These are phyloP conservation scores for Cordyceps sp. DNA, from an alignment of 2,329 filamentous ascomycete genomes.

Conservation along the genomic window DNA sequence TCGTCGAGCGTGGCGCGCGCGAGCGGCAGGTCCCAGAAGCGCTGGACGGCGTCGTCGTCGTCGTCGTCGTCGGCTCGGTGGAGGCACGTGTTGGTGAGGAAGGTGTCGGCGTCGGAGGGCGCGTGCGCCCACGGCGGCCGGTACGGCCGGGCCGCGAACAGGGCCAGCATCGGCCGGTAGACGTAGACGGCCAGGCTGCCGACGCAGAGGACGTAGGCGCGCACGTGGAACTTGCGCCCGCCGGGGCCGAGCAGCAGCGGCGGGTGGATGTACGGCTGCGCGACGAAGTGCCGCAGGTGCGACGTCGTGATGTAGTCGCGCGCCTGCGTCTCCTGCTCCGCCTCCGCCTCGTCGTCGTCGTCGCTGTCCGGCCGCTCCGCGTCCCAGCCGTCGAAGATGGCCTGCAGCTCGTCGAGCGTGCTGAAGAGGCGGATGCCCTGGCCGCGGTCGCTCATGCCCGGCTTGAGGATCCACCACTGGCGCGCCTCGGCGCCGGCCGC, in stretches of 20 bases:
- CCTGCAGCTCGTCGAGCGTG: conserved; percentile 66
- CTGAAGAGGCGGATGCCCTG: conserved; percentile 86
- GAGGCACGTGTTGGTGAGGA: conserved; percentile 91
- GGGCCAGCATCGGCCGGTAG: conserved; percentile 78
- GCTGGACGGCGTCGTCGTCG: conserved; percentile 41
- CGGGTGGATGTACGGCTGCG: conserved; percentile 84
- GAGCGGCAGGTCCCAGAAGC: conserved; percentile 53
- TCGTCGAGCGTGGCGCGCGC: conserved; percentile 34
- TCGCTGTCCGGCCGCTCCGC: conserved; percentile 47
- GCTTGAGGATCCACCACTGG: conserved; percentile 97
- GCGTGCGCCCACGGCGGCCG: conserved; percentile 39
- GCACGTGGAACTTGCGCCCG: conserved; percentile 81
- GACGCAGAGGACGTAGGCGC: conserved; percentile 73
- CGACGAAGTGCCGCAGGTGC: conserved; percentile 89
- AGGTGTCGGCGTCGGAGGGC: conserved; percentile 42
- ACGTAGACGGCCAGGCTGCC: conserved; percentile 71
- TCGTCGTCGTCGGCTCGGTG: conserved; percentile 15
- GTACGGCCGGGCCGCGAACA: conserved; percentile 72
- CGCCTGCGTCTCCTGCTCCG: conserved; percentile 15
- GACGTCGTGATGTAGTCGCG: conserved; percentile 58
- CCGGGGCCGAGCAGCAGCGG: conserved; percentile 53
- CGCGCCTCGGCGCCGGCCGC: conserved; percentile 11
- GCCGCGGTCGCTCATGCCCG: conserved; percentile 90
- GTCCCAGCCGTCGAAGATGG: conserved; percentile 88
- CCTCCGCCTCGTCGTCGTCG: conserved; percentile 40